Base-by-base conservation (phyloP, 2,329 filamentous ascomycete species). In the Colletotrichum liriopes region DNA sequence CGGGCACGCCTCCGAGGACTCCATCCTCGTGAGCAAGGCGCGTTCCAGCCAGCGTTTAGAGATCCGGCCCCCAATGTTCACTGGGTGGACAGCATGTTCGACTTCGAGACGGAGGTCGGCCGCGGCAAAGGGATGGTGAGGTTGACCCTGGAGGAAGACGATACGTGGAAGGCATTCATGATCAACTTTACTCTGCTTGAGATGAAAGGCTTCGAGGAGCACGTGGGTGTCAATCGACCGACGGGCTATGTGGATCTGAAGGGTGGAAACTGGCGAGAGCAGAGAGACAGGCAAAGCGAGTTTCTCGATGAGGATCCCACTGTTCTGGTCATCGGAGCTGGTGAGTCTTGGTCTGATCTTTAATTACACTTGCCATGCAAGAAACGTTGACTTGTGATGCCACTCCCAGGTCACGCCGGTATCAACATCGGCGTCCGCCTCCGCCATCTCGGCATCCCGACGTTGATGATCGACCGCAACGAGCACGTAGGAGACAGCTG, bases 401-500 rank as follows among this genome's bases (percentile, higher is more conserved):
- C 35, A 11, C 45, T 37, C 18, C 5, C 11, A 87, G 90, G 91
- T 0, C 91, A 93, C 77, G 86, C 85, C 5, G 91, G 91, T 1
- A 81, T 93, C 3, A 88, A 86, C 0, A 82, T 84, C 0, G 89
- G 88, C 0, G 90, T 89, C 0, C 85, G 90, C 4, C 83, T 93
- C 32, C 89, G 90, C 75, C 87, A 88, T 83, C 83, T 92, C 1
- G 85, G 87, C 1, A 81, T 92, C 2, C 81, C 86, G 16, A 80
- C 87, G 0, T 81, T 93, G 1, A 76, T 92, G n/a, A 82, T 93
- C 26, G 91, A 93, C 75, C 82, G 84, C 29, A 88, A 91, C 67
- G 82, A 86, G 0, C 82, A 85, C 2, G 82, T 93, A 0, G 91
- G 91, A 18, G 90, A 93, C 74, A 92, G 89, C 77, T 93, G 91